Base-by-base conservation (phyloP, 768 basidiomycete genomes). In the Tricholoma hemisulphureum region DNA sequence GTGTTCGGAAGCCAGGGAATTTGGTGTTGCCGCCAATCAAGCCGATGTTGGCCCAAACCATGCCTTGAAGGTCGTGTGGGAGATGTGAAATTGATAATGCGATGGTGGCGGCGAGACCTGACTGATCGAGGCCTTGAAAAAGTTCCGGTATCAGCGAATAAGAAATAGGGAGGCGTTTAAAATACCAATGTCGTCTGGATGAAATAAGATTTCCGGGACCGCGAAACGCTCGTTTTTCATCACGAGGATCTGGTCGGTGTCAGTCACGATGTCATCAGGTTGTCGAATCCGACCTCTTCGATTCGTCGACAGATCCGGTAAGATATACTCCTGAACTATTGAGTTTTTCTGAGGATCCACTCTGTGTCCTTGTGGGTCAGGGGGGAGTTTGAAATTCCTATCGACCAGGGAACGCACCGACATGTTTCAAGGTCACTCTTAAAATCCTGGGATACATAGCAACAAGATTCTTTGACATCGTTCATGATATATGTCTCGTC, bases 41-140 rank as follows among this genome's bases (percentile, higher is more conserved):
- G 11, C 90, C 91, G 59, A 98, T 94, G 70, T 98, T 93, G 31
- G 86, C 85, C 94, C 94, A 98, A 72, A 94, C 97, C 88, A 98
- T 85, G 31, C 93, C 95, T 63, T 87, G 91, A 23, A 95, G 64
- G 64, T 95, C 93, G 51, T 80, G 75, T 0, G 93, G 92, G 58
- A 98, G 83, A 28, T 82, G 72, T 0, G 82, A 77, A 66, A 98
- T 93, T 57, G 88, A 88, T 55, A 81, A 69, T 37, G 90, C 88
- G 58, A 98, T 84, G 10, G 87, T 85, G 55, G 80, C 82, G 32
- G 92, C 78, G 26, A 98, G 73, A 2, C 95, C 95, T 16, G 84
- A 79, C 67, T 97, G 95, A 10, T 87, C 82, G 39, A 98, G 71
- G 6, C 93, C 95, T 84, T 54, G 0, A 58, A 54, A 59, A 54